These are phyloP conservation scores for Candida sphagnicola DNA, from an alignment of 805 yeast genomes.

Conservation along the genomic window DNA sequence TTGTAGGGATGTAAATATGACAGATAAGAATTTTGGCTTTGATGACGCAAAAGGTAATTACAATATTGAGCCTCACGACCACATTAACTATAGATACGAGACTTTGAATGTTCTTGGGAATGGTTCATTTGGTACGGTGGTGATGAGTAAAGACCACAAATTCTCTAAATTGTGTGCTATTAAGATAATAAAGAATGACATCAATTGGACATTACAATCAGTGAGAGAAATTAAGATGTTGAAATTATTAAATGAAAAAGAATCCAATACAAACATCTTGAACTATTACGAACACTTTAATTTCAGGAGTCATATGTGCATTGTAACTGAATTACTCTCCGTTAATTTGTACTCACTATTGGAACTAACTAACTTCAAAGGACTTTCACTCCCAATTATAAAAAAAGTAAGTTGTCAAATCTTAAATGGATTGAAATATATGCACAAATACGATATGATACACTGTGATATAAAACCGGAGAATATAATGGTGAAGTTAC, in stretches of 20 bases:
- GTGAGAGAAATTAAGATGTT: slow-evolving; percentile 70
- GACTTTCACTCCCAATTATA: slow-evolving; percentile 41
- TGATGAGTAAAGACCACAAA: slow-evolving; percentile 66
- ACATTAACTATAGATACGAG: slow-evolving; percentile 70
- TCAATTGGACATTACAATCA: slow-evolving; percentile 73
- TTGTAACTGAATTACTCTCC: slow-evolving; percentile 68
- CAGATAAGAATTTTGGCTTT: slow-evolving; percentile 55
- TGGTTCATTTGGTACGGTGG: slow-evolving; percentile 82
- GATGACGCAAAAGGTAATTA: slow-evolving; percentile 70
- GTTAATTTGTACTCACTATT: slow-evolving; percentile 61
- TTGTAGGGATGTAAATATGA: slow-evolving; percentile 17
- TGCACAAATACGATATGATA: slow-evolving; percentile 55
- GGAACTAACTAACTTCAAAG: slow-evolving; percentile 47
- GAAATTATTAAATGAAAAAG: slow-evolving; percentile 37
- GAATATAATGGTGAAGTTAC: slow-evolving; percentile 58
- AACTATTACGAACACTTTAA: slow-evolving; percentile 65
- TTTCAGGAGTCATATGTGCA: slow-evolving; percentile 80
- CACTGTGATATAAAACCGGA: slow-evolving; percentile 79
- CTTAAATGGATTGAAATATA: slow-evolving; percentile 53
- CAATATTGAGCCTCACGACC: slow-evolving; percentile 54
- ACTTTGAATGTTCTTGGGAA: slow-evolving; percentile 58
- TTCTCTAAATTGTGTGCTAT: slow-evolving; percentile 53
- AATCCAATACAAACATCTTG: slow-evolving; percentile 31
- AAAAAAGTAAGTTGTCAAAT: slow-evolving; percentile 50
- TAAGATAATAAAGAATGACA: slow-evolving; percentile 70